Evolutionary conservation across 306 rosid genomes (phyloP).

Genomic region (Lathyrus sativus): DNA sequence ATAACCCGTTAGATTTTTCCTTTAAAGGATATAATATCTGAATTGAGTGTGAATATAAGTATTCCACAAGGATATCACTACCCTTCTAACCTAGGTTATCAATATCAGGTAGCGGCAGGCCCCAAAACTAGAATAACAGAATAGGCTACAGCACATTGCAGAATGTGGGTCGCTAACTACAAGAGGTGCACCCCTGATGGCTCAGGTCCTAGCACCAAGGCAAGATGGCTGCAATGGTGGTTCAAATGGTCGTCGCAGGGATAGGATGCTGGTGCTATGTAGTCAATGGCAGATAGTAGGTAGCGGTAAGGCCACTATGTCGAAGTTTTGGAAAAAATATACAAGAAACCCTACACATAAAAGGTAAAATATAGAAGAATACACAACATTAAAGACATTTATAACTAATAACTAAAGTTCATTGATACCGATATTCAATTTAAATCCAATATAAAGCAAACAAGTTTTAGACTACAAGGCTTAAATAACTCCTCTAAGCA

Average conservation of each 20-base stretch:
- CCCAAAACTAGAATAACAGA: background rate
- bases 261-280: background rate
- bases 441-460: background rate
- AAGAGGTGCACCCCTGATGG: background rate
- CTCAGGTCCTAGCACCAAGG: background rate
- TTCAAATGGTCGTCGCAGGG: background rate
- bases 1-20: conserved; percentile 11
- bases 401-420: background rate
- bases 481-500: background rate
- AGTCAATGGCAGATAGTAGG: background rate
- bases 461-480: background rate
- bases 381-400: background rate
- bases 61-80: conserved; percentile 21
- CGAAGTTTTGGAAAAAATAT: background rate
- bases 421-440: background rate
- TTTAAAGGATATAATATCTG: conserved; percentile 26
- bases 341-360: background rate
- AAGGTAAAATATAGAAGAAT: conserved; percentile 5
- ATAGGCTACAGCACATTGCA: background rate
- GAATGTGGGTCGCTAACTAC: background rate
- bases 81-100: conserved; percentile 19
- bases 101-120: background rate
- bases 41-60: conserved; percentile 24
- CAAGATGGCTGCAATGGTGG: background rate
- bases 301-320: background rate